Conservation (phyloP, 495 filamentous ascomycete genomes). For the Geoglossum glabrum region DNA sequence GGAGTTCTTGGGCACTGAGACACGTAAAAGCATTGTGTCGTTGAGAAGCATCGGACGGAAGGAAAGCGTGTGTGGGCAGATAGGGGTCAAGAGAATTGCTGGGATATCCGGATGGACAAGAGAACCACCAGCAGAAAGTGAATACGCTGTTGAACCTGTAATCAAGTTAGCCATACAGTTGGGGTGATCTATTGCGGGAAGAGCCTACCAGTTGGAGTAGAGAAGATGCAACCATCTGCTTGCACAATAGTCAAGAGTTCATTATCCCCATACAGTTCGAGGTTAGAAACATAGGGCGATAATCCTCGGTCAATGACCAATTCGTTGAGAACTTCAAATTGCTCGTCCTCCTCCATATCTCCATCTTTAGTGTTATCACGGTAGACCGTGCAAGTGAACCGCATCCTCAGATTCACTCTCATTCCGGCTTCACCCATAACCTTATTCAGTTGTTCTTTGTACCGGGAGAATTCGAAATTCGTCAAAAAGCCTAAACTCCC, state of each 20-base stretch:
- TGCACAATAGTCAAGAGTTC: constrained; percentile 84
- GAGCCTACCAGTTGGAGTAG: constrained; percentile 63
- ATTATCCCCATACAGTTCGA: constrained; percentile 87
- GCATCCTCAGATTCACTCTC: constrained; percentile 88
- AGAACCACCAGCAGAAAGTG: constrained; percentile 83
- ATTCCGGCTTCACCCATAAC: constrained; percentile 87
- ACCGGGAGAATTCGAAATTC: constrained; percentile 71
- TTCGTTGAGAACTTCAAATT: constrained; percentile 92
- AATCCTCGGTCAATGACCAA: constrained; percentile 93
- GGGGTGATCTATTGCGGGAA: neutral
- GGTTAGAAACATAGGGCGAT: constrained; percentile 86
- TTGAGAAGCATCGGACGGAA: constrained; percentile 99
- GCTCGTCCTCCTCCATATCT: constrained; percentile 58
- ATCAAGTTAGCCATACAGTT: neutral
- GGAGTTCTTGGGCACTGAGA: constrained; percentile 64
- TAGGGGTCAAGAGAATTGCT: constrained; percentile 89
- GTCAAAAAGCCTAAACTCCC: constrained; percentile 85
- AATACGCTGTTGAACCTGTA: constrained; percentile 76
- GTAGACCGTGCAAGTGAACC: constrained; percentile 91
- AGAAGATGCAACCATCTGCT: constrained; percentile 93
- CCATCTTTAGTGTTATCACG: constrained; percentile 43
- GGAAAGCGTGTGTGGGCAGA: constrained; percentile 89
- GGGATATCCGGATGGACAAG: constrained; percentile 94
- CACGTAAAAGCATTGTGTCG: constrained; percentile 73
- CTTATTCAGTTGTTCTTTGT: constrained; percentile 58